phyloP scores from a whole-genome alignment of 139 green algal species.

The Coccomyxa sp. region DNA sequence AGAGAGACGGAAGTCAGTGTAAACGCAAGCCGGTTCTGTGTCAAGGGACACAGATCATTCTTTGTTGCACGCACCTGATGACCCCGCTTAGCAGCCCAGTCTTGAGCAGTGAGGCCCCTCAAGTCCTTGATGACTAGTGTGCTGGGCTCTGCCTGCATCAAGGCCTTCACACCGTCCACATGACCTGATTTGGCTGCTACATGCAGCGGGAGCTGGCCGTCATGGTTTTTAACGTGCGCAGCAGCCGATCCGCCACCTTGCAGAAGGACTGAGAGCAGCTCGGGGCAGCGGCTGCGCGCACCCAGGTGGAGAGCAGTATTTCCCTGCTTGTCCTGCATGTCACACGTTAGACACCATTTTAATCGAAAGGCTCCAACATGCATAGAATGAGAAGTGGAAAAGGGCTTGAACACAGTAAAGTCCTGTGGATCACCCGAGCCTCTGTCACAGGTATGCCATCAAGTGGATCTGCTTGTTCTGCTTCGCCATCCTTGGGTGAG shows the following conservation, averaged over 20 bases:
- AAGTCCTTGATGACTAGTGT: slow-evolving; percentile 8
- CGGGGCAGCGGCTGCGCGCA: slow-evolving; percentile 31
- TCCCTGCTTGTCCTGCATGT: slow-evolving; percentile 59
- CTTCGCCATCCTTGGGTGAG: neutral
- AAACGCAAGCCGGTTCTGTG: no score
- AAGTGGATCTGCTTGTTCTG: neutral
- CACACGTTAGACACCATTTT: neutral
- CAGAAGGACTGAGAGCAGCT: slow-evolving; percentile 18
- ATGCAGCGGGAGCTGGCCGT: slow-evolving; percentile 49
- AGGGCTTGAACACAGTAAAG: no score
- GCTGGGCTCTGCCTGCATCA: slow-evolving; percentile 18
- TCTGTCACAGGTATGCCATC: neutral
- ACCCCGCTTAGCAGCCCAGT: neutral
- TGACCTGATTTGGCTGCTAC: slow-evolving; percentile 45
- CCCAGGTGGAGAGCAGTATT: slow-evolving; percentile 66
- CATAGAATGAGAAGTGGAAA: neutral
- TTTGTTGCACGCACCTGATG: no score
- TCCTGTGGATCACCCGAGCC: neutral
- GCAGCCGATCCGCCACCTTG: neutral
- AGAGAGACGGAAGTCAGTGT: no score
- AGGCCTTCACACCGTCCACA: slow-evolving; percentile 1
- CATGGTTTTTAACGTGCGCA: slow-evolving; percentile 31
- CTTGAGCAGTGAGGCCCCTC: slow-evolving; percentile 8
- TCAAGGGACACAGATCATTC: no score
- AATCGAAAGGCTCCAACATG: neutral